Percentiles rank a stretch among this genome's conserved stretches.
These are phyloP conservation scores for Solanum clarkiae DNA, from an alignment of 257 asterid species.

Conservation along the genomic window DNA sequence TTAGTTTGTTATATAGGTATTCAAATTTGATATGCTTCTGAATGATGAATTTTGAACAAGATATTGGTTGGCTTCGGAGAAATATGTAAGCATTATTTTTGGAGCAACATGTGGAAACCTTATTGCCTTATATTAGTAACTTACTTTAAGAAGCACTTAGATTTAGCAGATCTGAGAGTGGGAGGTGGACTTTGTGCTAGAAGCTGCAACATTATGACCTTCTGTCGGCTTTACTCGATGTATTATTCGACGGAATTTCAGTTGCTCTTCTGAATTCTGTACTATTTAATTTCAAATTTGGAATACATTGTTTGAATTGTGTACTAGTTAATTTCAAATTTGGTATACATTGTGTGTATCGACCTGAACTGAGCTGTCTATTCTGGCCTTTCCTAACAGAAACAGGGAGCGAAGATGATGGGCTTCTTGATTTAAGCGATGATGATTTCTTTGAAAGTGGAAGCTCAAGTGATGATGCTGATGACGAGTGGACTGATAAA, in stretches of 20 bases:
- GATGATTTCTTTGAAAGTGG: constrained; percentile 86
- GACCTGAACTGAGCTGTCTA: neutral
- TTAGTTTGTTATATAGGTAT: neutral
- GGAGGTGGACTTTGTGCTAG: neutral
- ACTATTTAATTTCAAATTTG: neutral
- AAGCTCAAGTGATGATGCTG: constrained; percentile 95
- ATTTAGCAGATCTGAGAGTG: neutral
- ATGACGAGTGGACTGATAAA: constrained; percentile 79
- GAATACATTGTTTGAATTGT: neutral
- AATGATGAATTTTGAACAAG: neutral
- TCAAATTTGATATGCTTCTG: neutral
- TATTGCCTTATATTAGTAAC: neutral
- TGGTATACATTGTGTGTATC: neutral
- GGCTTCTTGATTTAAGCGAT: constrained; percentile 65
- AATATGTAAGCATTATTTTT: neutral
- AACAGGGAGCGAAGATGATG: constrained; percentile 98
- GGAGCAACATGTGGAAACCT: neutral
- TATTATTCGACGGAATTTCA: neutral
- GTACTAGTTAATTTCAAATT: neutral
- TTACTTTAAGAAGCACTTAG: neutral
- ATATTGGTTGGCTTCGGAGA: neutral
- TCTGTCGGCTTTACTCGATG: neutral
- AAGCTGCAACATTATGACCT: neutral
- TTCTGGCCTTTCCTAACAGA: constrained; percentile 36
- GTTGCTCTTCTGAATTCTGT: neutral